phyloP scores from a whole-genome alignment of 495 filamentous ascomycete genomes.

The Lichenothelia convexa region DNA sequence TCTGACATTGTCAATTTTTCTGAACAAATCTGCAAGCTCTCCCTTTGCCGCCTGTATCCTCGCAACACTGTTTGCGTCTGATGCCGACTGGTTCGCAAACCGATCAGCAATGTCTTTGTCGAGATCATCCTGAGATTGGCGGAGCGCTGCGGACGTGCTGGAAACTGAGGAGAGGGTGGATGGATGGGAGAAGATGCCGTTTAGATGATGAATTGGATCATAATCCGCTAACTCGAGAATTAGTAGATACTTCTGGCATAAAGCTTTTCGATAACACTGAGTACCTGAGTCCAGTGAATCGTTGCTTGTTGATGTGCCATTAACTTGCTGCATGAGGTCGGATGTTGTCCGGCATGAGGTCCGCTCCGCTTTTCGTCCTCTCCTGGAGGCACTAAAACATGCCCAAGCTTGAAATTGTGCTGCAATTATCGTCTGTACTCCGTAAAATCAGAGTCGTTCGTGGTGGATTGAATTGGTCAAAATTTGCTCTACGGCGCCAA shows the following conservation, averaged over 20 bases:
- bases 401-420: too few relatives aligned
- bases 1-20: constrained; percentile 88
- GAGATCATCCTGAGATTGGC: constrained; percentile 66
- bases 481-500: too few relatives aligned
- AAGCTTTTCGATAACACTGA: too few relatives aligned
- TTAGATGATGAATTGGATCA: constrained; percentile 85
- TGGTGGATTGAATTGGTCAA: too few relatives aligned
- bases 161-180: constrained; percentile 66
- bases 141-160: constrained; percentile 51
- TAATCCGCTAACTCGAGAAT: too few relatives aligned
- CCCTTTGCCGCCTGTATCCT: constrained; percentile 79
- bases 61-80: constrained; percentile 71
- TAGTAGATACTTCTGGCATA: too few relatives aligned
- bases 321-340: constrained; percentile 15
- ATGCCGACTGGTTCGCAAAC: constrained; percentile 64
- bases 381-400: too few relatives aligned
- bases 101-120: constrained; percentile 59
- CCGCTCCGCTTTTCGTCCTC: neutral
- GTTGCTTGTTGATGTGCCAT: constrained; percentile 11
- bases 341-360: neutral
- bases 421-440: too few relatives aligned
- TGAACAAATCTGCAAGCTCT: constrained; percentile 77
- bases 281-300: constrained; percentile 23
- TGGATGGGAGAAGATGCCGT: constrained; percentile 82
- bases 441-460: too few relatives aligned